These are phyloP conservation scores for Populus nigra DNA, from an alignment of 345 rosid genomes.

Conservation along the genomic window DNA sequence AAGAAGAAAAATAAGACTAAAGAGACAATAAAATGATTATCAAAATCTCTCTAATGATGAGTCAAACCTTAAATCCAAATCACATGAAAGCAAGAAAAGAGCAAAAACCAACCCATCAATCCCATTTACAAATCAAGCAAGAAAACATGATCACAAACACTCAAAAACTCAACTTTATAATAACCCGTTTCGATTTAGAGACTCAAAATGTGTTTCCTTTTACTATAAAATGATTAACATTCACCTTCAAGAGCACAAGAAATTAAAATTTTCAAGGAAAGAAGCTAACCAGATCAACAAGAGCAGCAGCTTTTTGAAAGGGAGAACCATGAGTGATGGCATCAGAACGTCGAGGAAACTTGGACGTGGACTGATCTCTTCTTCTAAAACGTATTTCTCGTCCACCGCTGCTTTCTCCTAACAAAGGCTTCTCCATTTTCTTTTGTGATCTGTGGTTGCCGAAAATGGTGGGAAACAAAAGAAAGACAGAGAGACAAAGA, in stretches of 20 bases:
- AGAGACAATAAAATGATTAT: no score
- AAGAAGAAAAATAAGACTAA: no score
- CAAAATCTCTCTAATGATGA: no score
- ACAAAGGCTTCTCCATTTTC: constrained; percentile 49
- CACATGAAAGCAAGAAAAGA: no score
- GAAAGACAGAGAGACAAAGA: not conserved
- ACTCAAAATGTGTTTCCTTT: no score
- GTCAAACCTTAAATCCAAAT: no score
- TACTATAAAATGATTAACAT: not conserved
- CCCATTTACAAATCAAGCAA: no score
- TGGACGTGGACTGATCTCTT: constrained; percentile 26
- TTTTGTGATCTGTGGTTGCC: not conserved
- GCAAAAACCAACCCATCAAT: no score
- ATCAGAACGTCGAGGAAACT: constrained; percentile 52
- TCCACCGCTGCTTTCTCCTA: constrained; percentile 45
- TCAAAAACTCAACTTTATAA: no score
- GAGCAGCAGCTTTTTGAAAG: constrained; percentile 92
- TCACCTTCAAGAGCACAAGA: not conserved
- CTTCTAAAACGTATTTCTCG: not conserved
- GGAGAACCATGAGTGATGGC: constrained; percentile 78
- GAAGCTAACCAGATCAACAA: constrained; percentile 77
- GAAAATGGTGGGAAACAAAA: not conserved
- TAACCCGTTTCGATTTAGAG: no score
- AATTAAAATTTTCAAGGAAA: not conserved
- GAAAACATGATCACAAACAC: no score